Base-by-base conservation (phyloP, 2,329 filamentous ascomycete species). In the Huntiella bhutanensis region DNA sequence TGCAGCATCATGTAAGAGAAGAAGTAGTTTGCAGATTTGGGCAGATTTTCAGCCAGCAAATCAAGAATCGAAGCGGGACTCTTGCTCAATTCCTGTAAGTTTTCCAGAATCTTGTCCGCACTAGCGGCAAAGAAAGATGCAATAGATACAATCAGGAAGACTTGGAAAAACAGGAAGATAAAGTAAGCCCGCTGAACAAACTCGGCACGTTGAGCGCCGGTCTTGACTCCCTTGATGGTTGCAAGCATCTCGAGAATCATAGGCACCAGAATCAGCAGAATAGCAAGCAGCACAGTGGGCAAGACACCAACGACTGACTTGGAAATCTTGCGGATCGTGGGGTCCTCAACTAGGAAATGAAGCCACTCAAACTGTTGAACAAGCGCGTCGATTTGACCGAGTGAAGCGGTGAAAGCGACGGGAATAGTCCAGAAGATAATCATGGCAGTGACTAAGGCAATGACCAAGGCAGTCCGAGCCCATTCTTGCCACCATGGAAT, bases 1-100 rank as follows among this genome's bases (percentile, higher is more conserved):
- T 96, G 91, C 7, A 98, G 77, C 58, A 95, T 80, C 77, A 98
- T 87, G 70, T 98, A 98, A 1, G 85, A 88, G 68, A 95, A 96
- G 67, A 96, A 98, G 62, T 96, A 98, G 58, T 95, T 94, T 54
- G 85, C 82, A 0, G 87, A 80, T 54, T 76, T 82, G 2, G 91
- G 91, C 4, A 98, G 65, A 50, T 87, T 91, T 8, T 67, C 60
- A 0, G 88, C 88, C 22, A 98, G 65, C 0, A 82, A 68, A 13
- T 74, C 60, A 0, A 91, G 75, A 48, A 92, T 73, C 16, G 33
- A 37, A 3, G 34, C 69, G 70, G n/a, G 66, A 63, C 5, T 84
- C 77, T 83, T 69, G 2, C 56, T 39, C 3, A 70, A 50, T 16
- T 58, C 35, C 7, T 62, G 56, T 5, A 70, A 53, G 19, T 71